phyloP scores from a whole-genome alignment of 2,329 filamentous ascomycete genomes.

The Neopestalotiopsis rosae region DNA sequence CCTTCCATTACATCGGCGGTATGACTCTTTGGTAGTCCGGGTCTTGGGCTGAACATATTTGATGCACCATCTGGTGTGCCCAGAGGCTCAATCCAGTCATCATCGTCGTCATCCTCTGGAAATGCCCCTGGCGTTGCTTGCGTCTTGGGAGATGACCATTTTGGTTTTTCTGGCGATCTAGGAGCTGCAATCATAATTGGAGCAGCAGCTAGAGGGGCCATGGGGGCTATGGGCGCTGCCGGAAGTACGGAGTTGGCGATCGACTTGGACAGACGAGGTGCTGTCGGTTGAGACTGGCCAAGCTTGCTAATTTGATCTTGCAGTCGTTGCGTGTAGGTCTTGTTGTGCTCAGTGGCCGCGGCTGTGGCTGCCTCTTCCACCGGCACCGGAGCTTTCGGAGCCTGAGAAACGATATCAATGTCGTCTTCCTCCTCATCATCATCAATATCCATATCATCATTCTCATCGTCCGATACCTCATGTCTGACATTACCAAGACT shows the following conservation, averaged over 20 bases:
- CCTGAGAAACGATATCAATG: constrained; percentile 36
- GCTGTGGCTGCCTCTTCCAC: constrained; percentile 55
- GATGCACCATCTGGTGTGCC: constrained; percentile 39
- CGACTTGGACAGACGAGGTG: constrained; percentile 54
- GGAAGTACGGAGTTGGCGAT: constrained; percentile 39
- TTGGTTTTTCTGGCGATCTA: constrained; percentile 40
- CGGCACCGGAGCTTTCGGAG: constrained; percentile 33
- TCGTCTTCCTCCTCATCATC: constrained; percentile 43
- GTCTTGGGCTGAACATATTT: constrained; percentile 50
- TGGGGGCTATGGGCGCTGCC: constrained; percentile 23
- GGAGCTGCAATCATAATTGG: constrained; percentile 33
- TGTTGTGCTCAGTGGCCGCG: constrained; percentile 70
- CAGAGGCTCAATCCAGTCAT: constrained; percentile 68
- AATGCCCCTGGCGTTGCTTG: constrained; percentile 63
- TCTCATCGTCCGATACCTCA: constrained; percentile 43
- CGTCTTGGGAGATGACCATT: constrained; percentile 43
- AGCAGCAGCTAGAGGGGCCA: constrained; percentile 35
- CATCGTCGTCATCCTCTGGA: constrained; percentile 62
- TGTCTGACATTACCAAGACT: constrained; percentile 63
- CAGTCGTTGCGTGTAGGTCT: constrained; percentile 90
- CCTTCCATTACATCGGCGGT: constrained; percentile 67
- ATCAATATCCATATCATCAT: constrained; percentile 53
- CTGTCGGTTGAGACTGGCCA: constrained; percentile 60
- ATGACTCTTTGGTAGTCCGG: constrained; percentile 63
- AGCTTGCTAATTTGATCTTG: constrained; percentile 89